Conservation (phyloP, 73 alveolate species). For the Uronychia binucleata region DNA sequence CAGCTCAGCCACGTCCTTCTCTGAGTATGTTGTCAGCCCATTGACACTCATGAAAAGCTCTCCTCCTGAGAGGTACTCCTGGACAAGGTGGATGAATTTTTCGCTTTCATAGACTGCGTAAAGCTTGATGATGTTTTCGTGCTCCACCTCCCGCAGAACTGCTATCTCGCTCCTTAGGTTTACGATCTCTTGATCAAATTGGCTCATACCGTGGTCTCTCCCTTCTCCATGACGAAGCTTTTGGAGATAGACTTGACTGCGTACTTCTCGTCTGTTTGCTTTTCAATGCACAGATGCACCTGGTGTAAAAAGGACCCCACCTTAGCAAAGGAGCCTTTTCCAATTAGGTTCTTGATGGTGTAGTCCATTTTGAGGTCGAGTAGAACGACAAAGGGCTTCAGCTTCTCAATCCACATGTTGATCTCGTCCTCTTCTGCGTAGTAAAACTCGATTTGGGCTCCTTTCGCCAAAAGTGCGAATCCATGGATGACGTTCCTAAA, state of each 20-base stretch:
- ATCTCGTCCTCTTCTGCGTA: background rate
- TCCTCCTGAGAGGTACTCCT: constrained; percentile 26
- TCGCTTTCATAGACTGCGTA: constrained; percentile 19
- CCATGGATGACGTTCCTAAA: background rate
- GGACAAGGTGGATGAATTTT: constrained; percentile 8
- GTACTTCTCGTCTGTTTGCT: background rate
- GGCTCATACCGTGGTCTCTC: background rate
- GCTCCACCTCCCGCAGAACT: background rate
- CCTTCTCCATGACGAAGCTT: background rate
- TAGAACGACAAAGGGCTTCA: background rate
- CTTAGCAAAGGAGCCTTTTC: background rate
- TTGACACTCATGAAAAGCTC: background rate
- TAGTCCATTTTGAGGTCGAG: background rate
- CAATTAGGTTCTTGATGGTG: background rate
- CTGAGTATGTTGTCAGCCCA: background rate
- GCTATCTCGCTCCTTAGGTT: constrained; percentile 10
- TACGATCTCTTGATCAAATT: background rate
- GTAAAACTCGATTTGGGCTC: background rate
- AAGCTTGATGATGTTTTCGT: constrained; percentile 14
- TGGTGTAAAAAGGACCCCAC: background rate
- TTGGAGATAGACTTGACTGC: background rate
- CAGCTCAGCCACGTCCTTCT: background rate
- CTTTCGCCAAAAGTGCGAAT: background rate
- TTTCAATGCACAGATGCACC: background rate
- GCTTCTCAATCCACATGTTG: background rate